Evolutionary conservation across 2,329 filamentous ascomycete genomes (phyloP).

Genomic region (Pseudopithomyces maydicus): DNA sequence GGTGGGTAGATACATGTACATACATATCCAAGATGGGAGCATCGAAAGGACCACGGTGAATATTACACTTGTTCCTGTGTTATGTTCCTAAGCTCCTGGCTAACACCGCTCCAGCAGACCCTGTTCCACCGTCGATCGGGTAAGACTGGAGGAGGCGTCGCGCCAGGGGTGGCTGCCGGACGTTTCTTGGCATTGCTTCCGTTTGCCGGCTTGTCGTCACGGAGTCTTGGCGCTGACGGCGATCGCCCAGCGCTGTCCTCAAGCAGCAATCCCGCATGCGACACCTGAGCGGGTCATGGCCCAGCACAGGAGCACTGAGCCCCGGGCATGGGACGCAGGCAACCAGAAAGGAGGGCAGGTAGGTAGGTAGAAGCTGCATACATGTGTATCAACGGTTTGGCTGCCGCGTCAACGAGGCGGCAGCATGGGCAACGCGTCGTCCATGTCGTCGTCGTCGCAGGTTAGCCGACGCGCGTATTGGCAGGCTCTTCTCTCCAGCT

Average conservation of each 20-base stretch:
- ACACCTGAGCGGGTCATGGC: no score
- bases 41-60: no score
- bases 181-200: neutral
- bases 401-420: neutral
- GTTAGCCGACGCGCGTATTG: constrained; percentile 13
- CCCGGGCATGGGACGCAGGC: no score
- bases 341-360: neutral
- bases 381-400: neutral
- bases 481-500: constrained; percentile 2
- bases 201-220: neutral
- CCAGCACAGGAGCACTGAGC: no score
- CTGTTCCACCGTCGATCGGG: neutral
- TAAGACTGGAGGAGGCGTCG: neutral
- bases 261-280: neutral
- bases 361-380: no score
- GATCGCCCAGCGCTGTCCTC: neutral
- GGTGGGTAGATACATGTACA: no score
- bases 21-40: no score
- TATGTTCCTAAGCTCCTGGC: no score
- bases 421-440: no score
- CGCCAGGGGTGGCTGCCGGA: no score
- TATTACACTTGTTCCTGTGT: no score
- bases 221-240: neutral
- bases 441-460: neutral
- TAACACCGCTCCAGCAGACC: no score